Percentiles rank a stretch among this genome's conserved stretches.
Evolutionary conservation across 2,329 filamentous ascomycete species (phyloP).

Genomic region (Diaporthe sp.): DNA sequence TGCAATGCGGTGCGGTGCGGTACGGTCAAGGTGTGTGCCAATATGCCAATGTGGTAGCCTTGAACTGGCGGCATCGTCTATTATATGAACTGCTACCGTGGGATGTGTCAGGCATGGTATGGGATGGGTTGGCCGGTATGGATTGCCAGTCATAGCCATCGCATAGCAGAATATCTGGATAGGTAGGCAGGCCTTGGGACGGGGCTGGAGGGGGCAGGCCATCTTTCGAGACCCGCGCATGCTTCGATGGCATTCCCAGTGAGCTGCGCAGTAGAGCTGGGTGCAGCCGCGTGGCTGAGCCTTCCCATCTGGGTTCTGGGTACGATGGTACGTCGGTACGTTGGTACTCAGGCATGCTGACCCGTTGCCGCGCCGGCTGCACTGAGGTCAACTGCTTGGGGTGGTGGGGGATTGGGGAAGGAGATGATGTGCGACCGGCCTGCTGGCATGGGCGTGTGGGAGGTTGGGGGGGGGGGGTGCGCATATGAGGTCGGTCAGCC

Average conservation of each 20-base stretch:
- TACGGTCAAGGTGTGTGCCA: conserved; percentile 11
- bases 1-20: background rate
- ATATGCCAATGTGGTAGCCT: conserved; percentile 38
- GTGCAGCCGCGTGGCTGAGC: conserved; percentile 29
- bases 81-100: conserved; percentile 40
- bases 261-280: conserved; percentile 18
- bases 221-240: conserved; percentile 31
- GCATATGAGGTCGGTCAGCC: background rate
- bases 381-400: conserved; percentile 9
- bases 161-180: conserved; percentile 12
- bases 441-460: background rate
- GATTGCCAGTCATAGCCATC: conserved; percentile 14
- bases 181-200: conserved; percentile 22
- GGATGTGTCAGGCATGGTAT: background rate
- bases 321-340: conserved; percentile 14
- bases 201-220: conserved; percentile 37
- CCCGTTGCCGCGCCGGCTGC: background rate
- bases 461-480: background rate
- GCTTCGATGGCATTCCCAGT: conserved; percentile 25
- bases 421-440: background rate
- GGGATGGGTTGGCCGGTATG: background rate
- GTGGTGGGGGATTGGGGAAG: background rate
- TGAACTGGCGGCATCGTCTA: conserved; percentile 38
- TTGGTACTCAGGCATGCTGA: conserved; percentile 1
- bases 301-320: background rate